Base-by-base conservation (phyloP, 306 rosid genomes). In the Comarum palustre region DNA sequence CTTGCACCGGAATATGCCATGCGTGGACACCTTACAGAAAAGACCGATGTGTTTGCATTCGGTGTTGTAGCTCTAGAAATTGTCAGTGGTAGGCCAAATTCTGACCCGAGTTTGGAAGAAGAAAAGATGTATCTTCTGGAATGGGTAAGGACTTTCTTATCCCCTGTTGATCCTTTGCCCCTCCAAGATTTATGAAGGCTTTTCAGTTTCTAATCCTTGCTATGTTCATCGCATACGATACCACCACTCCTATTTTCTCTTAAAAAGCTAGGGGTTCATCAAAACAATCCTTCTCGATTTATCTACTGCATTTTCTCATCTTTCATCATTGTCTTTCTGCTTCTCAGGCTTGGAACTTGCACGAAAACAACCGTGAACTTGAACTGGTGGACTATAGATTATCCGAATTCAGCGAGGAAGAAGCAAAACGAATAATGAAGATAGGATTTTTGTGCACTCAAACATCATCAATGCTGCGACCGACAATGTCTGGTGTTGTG, bases 1-100 rank as follows among this genome's bases (percentile, higher is more conserved):
- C 95, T 90, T 82, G 95, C 92, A 67, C 96, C 92, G 17, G 92
- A 92, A 67, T 92, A 87, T 63, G 96, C 98, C 70, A 83, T 92
- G 96, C 87, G 89, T 41, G 96, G 98, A 60, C 91, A 84, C 84
- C 90, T 92, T 12, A 92, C 93, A 6, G 95, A 88, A 82, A 93
- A 93, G 83, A 91, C 87, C 2, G 90, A 90, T 69, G 91, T 90
- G n/a, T 93, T 90, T 82, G 89, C 96, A 51, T 90, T 93, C 73
- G 96, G 98, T 6, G 96, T 93, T 72, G 88, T 93, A 79, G 96
- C 89, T 78, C 78, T 88, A 4, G 98, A 93, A 77, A 69, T 86
- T 38, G 83, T 90, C 13, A 86, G 91, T 62, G 98, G 98, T 16
- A 84, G 98, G 81, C 82, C 85, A 46, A 90, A 88, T 82, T 75